A percentile compares a stretch with the other conserved stretches of the same genome.
Conservation (phyloP, 2,329 filamentous ascomycete genomes). For the Colletotrichum lini region DNA sequence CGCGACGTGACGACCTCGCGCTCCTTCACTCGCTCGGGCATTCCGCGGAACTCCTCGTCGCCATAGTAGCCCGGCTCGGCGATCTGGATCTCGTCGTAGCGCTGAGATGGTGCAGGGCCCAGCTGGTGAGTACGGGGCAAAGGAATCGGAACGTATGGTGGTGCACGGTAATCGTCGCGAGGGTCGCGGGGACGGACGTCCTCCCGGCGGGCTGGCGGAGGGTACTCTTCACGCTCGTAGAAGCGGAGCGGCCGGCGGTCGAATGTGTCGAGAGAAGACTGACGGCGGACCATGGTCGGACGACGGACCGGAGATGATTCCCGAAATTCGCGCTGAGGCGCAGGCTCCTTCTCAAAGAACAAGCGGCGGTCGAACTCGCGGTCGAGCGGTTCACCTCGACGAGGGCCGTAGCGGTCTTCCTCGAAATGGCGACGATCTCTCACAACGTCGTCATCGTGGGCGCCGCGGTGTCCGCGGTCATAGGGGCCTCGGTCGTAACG, state of each 20-base stretch:
- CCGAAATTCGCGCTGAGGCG: conserved; percentile 59
- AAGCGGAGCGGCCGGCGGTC: conserved; percentile 77
- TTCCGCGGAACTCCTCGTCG: conserved; percentile 79
- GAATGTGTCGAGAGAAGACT: conserved; percentile 92
- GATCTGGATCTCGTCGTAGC: conserved; percentile 76
- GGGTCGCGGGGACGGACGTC: conserved; percentile 57
- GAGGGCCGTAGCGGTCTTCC: conserved; percentile 62
- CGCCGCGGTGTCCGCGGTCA: conserved; percentile 47
- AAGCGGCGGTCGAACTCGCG: conserved; percentile 68
- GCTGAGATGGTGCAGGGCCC: conserved; percentile 68
- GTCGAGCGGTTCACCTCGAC: conserved; percentile 49
- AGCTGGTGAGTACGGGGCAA: conserved; percentile 75
- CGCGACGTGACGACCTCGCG: conserved; percentile 69
- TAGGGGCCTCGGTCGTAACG: conserved; percentile 62
- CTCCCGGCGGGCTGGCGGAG: conserved; percentile 67
- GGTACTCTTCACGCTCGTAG: conserved; percentile 73
- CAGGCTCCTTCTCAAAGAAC: conserved; percentile 66
- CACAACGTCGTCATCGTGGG: conserved; percentile 62
- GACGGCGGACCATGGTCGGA: conserved; percentile 81
- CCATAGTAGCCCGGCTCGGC: conserved; percentile 78
- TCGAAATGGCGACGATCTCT: conserved; percentile 70
- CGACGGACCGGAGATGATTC: conserved; percentile 69
- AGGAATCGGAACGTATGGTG: conserved; percentile 73
- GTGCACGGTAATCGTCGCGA: conserved; percentile 66
- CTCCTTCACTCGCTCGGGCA: conserved; percentile 72